Percentiles rank a stretch among this genome's conserved stretches.
phyloP scores from a whole-genome alignment of 768 basidiomycete genomes.

The Lactarius indigo region DNA sequence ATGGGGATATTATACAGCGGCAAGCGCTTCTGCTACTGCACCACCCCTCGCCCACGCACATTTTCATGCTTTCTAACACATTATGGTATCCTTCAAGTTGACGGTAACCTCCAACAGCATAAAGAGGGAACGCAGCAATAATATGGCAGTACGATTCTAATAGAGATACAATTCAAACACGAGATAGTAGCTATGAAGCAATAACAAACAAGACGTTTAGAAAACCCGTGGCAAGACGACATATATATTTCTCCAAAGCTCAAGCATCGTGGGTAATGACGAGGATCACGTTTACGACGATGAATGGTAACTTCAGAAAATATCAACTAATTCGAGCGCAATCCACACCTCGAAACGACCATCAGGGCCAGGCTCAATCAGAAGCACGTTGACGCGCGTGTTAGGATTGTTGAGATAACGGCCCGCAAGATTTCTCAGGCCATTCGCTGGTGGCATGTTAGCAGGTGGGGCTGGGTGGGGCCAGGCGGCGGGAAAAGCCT shows the following conservation, averaged over 20 bases:
- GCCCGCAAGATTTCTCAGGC: not conserved
- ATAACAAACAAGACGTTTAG: not conserved
- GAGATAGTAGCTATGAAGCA: not conserved
- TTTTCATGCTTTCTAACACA: too few relatives aligned
- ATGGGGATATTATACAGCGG: too few relatives aligned
- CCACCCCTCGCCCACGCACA: too few relatives aligned
- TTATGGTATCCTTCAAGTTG: too few relatives aligned
- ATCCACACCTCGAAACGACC: constrained; percentile 4
- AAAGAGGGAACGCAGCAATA: too few relatives aligned
- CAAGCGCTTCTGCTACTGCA: too few relatives aligned
- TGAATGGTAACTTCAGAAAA: not conserved
- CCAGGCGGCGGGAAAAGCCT: not conserved
- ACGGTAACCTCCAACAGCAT: too few relatives aligned
- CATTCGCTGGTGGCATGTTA: not conserved
- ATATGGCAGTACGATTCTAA: too few relatives aligned
- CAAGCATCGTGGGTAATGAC: not conserved
- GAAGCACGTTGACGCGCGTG: not conserved
- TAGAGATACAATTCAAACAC: not conserved
- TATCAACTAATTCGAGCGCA: not conserved
- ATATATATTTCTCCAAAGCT: not conserved
- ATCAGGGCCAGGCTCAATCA: not conserved
- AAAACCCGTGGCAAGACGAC: not conserved
- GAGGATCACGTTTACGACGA: not conserved
- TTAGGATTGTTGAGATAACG: not conserved
- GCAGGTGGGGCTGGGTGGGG: not conserved